phyloP scores from a whole-genome alignment of 2,329 filamentous ascomycete genomes.

The Epicoccum sorghinum region DNA sequence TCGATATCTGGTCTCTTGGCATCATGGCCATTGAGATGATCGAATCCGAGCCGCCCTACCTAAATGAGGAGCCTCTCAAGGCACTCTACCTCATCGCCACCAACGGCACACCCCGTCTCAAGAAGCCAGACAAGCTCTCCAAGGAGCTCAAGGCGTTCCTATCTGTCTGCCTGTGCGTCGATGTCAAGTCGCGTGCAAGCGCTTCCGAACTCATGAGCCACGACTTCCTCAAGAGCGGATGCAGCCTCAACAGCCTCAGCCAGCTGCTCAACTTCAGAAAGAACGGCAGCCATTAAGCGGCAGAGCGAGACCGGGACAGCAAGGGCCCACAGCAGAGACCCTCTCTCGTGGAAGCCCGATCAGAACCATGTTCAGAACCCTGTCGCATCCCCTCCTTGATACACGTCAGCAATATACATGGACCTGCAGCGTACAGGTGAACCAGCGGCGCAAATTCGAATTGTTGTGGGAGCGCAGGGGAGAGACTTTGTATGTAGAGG shows the following conservation, averaged over 20 bases:
- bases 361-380: constrained; percentile 38
- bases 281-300: constrained; percentile 61
- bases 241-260: constrained; percentile 78
- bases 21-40: constrained; percentile 99
- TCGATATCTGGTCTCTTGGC: constrained; percentile 97
- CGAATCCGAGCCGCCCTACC: constrained; percentile 94
- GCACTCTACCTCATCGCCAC: constrained; percentile 97
- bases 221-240: constrained; percentile 93
- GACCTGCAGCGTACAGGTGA: constrained; percentile 2
- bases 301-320: background rate
- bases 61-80: constrained; percentile 97
- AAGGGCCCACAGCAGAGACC: constrained; percentile 5
- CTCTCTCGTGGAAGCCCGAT: constrained; percentile 12
- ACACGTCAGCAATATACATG: constrained; percentile 11
- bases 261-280: constrained; percentile 85
- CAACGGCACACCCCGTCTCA: constrained; percentile 93
- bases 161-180: constrained; percentile 93
- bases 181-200: constrained; percentile 92
- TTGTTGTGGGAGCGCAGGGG: too few species aligned
- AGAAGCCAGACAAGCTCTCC: constrained; percentile 97
- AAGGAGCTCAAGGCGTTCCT: constrained; percentile 98
- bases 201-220: constrained; percentile 88
- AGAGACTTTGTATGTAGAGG: background rate
- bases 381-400: constrained; percentile 28
- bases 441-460: background rate